These are phyloP conservation scores for Eimeria acervulina DNA, from an alignment of 169 alveolate genomes.

Conservation along the genomic window DNA sequence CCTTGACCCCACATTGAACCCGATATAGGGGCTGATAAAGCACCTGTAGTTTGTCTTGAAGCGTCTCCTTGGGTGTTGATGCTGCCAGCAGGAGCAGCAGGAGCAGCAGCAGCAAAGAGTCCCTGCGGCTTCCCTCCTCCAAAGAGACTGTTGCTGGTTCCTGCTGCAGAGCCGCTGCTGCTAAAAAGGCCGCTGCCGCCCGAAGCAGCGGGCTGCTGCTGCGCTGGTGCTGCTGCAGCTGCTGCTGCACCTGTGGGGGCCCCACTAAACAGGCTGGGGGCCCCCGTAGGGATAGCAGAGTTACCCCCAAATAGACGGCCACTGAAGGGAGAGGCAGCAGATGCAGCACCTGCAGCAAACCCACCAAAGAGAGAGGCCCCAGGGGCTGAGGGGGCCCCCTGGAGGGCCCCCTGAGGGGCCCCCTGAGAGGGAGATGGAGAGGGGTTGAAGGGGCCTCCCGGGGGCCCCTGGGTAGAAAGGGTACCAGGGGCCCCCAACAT, in stretches of 20 bases:
- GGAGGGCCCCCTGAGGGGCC: background rate
- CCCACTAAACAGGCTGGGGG: background rate
- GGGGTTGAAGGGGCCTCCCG: background rate
- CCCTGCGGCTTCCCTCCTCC: background rate
- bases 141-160: background rate
- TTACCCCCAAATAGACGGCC: background rate
- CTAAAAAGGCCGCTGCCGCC: background rate
- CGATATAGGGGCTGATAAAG: no score
- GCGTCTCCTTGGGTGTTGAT: background rate
- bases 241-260: constrained; percentile 25
- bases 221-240: background rate
- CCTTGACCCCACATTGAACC: no score
- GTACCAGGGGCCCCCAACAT: constrained; percentile 23
- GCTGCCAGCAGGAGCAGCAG: background rate
- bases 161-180: background rate
- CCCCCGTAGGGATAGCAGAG: background rate
- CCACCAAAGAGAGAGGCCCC: background rate
- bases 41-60: background rate
- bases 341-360: background rate
- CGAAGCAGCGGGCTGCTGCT: background rate
- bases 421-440: background rate
- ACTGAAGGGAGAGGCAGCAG: background rate
- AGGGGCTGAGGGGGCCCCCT: background rate
- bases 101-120: background rate
- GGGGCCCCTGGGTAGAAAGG: background rate